Evolutionary conservation across 2,329 filamentous ascomycete genomes (phyloP), one percentile per base, ranked within the genome.

Genomic region (Neofusicoccum umdonicola): DNA sequence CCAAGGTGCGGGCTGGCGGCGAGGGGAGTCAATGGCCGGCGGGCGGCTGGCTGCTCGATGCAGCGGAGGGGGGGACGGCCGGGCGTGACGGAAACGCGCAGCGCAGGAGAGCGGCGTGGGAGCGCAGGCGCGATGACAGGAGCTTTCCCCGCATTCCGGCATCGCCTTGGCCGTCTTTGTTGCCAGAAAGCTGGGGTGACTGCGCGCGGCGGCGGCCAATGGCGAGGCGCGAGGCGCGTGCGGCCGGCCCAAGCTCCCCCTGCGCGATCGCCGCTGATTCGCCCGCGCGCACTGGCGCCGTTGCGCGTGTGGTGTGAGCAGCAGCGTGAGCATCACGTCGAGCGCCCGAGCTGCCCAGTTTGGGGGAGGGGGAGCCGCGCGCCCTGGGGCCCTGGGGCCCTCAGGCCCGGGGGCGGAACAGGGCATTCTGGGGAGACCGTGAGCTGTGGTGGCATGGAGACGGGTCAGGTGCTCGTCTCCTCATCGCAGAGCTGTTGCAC

Each of bases 401-500:
- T 2, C 3, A 41, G 44, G 42, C 41, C 56, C 41, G 56, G 56
- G 56, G 56, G 56, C 56, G 41, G 13, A 8, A 19, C 52, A 27
- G 19, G 41, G 51, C 47, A 35, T 37, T 42, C 42, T 39, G 56
- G 41, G 27, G 56, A 47, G 39, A 35, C 17, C 34, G 17, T 56
- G 52, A 42, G 17, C 52, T 42, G 19, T 31, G 37, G 54, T 58
- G 56, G 56, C 56, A 60, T 60, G 56, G 56, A 19, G 39, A 57
- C 35, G 19, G 62, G 62, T 64, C 62, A 64, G 51, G 50, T 64
- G 62, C 62, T 64, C 62, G 62, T 64, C 62, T 64, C 62, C 62
- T 64, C 62, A 64, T 64, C 51, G 39, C 22, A 61, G 42, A 41
- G 42, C 52, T 64, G 62, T 64, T 57, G 51, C 62, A 64, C 62